Conservation (phyloP, 2,329 filamentous ascomycete species). For the Trichoderma lentiforme region DNA sequence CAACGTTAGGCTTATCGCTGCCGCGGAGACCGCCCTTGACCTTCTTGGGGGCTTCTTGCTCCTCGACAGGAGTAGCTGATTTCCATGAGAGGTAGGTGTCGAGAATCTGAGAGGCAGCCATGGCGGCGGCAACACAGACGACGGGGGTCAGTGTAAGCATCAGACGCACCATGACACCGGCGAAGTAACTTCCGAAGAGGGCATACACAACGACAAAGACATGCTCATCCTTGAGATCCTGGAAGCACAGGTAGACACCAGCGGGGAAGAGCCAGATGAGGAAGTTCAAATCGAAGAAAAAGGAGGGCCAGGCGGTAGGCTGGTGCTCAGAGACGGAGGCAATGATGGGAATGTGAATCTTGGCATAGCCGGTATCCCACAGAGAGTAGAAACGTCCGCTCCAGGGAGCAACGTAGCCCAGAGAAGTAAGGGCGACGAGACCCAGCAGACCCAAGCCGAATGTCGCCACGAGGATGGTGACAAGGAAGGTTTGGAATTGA, state of each 20-base stretch:
- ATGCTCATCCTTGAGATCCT: conserved; percentile 88
- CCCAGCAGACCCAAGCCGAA: conserved; percentile 70
- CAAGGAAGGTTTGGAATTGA: conserved; percentile 90
- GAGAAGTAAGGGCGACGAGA: conserved; percentile 81
- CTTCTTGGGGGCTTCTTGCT: conserved; percentile 56
- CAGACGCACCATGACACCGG: conserved; percentile 97
- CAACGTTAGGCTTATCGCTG: conserved; percentile 69
- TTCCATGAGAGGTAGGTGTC: conserved; percentile 75
- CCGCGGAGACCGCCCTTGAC: conserved; percentile 61
- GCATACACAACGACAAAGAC: conserved; percentile 97
- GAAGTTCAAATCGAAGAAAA: conserved; percentile 98
- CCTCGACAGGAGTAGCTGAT: conserved; percentile 54
- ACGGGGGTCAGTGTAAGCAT: conserved; percentile 97
- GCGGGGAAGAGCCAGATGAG: conserved; percentile 99
- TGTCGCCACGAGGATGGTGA: conserved; percentile 68
- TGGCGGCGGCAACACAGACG: conserved; percentile 89
- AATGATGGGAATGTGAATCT: conserved; percentile 99
- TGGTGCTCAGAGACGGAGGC: conserved; percentile 99
- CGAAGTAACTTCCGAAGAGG: conserved; percentile 96
- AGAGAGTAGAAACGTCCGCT: conserved; percentile 98
- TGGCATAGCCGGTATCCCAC: conserved; percentile 97
- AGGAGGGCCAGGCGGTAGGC: conserved; percentile 96
- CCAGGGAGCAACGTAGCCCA: conserved; percentile 95
- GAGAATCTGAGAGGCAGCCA: conserved; percentile 82
- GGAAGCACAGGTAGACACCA: conserved; percentile 97